Evolutionary conservation across 495 filamentous ascomycete species (phyloP).

Genomic region (Durotheca rogersii): DNA sequence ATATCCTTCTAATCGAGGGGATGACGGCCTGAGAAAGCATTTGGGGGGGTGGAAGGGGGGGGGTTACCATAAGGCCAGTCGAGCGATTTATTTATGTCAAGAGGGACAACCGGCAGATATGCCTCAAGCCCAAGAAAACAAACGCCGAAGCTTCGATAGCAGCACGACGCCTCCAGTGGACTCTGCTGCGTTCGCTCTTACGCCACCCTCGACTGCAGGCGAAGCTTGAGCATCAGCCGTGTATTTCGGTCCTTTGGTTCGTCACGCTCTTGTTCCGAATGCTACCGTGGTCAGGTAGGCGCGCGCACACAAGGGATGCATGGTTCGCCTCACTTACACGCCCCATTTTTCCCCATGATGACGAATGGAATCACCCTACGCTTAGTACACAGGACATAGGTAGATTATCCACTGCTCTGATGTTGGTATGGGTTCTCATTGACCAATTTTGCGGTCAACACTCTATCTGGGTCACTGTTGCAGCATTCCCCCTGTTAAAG

Average conservation of each 20-base stretch:
- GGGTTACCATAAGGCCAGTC: slow-evolving; percentile 17
- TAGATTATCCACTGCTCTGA: slow-evolving; percentile 21
- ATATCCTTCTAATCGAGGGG: slow-evolving; percentile 9
- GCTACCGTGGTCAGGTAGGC: slow-evolving; percentile 28
- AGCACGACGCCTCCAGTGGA: slow-evolving; percentile 6
- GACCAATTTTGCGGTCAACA: slow-evolving; percentile 21
- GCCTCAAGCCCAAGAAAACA: slow-evolving; percentile 21
- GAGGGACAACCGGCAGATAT: slow-evolving; percentile 11
- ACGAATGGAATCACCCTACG: slow-evolving; percentile 29
- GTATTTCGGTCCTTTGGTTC: slow-evolving; percentile 20
- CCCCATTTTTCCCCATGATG: slow-evolving; percentile 31
- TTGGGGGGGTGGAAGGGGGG: too few relatives aligned
- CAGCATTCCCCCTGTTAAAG: slow-evolving; percentile 20
- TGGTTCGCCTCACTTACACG: slow-evolving; percentile 40
- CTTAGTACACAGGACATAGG: slow-evolving; percentile 17
- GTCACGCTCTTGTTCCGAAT: slow-evolving; percentile 31
- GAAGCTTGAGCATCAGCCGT: slow-evolving; percentile 30
- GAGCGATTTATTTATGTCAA: slow-evolving; percentile 27
- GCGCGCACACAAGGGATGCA: slow-evolving; percentile 31
- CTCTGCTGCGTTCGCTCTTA: slow-evolving; percentile 17
- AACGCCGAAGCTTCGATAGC: slow-evolving; percentile 16
- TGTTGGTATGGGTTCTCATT: slow-evolving; percentile 28
- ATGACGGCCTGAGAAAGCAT: slow-evolving; percentile 9
- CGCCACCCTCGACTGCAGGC: slow-evolving; percentile 24
- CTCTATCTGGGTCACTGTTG: slow-evolving; percentile 32